Conservation (phyloP, 257 asterid genomes). For the Penstemon eatonii region DNA sequence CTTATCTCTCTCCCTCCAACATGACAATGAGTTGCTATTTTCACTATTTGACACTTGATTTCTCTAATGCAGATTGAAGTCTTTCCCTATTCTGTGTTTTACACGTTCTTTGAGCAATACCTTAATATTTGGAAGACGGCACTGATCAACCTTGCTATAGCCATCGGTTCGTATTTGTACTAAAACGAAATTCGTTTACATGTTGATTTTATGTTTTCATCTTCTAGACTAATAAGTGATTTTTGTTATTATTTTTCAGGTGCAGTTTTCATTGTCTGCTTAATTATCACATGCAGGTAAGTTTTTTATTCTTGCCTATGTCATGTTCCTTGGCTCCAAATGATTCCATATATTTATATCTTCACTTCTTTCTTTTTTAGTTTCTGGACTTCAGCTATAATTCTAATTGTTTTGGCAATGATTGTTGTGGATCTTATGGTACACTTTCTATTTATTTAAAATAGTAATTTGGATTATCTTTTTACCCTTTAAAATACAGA, state of each 20-base stretch:
- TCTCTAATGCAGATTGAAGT: constrained; percentile 72
- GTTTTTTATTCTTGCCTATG: constrained; percentile 26
- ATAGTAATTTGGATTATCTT: neutral
- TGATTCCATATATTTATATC: constrained; percentile 8
- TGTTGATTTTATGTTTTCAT: neutral
- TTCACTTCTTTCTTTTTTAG: constrained; percentile 38
- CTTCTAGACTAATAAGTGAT: constrained; percentile 21
- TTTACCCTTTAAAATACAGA: neutral
- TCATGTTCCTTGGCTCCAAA: constrained; percentile 16
- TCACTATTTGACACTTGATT: constrained; percentile 25
- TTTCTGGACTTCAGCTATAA: constrained; percentile 94
- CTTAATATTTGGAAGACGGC: constrained; percentile 94
- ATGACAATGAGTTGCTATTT: neutral
- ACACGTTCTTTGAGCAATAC: constrained; percentile 95
- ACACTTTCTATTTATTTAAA: constrained; percentile 24
- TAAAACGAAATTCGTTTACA: neutral
- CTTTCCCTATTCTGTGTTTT: constrained; percentile 89
- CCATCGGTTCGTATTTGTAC: constrained; percentile 65
- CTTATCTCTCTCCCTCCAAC: neutral
- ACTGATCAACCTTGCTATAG: constrained; percentile 79
- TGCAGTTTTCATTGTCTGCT: constrained; percentile 89
- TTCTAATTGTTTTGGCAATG: constrained; percentile 84
- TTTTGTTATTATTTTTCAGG: constrained; percentile 48
- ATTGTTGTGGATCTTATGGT: constrained; percentile 94
- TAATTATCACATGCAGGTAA: constrained; percentile 88